Percentiles rank a stretch among this genome's conserved stretches.
Conservation (phyloP, 2,329 filamentous ascomycete genomes). For the Alternaria solani region DNA sequence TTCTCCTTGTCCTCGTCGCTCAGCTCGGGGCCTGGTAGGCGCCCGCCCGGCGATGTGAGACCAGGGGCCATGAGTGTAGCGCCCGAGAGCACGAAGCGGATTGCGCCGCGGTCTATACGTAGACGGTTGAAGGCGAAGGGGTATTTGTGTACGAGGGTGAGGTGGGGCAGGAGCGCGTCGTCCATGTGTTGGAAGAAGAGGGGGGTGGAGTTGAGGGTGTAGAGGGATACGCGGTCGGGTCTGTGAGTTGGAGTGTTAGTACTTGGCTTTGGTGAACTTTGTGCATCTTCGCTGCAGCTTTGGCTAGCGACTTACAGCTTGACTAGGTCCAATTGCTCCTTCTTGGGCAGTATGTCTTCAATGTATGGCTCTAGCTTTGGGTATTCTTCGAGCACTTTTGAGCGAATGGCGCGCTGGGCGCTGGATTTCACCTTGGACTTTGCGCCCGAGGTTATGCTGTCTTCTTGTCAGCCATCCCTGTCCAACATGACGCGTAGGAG, state of each 20-base stretch:
- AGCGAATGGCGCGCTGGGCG: conserved; percentile 84
- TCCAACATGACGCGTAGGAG: background rate
- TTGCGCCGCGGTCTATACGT: conserved; percentile 92
- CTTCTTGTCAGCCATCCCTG: conserved; percentile 2
- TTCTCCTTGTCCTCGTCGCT: conserved; percentile 50
- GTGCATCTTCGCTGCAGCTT: too few species aligned
- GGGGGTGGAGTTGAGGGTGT: conserved; percentile 78
- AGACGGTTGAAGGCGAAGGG: conserved; percentile 83
- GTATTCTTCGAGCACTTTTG: conserved; percentile 83
- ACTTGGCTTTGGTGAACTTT: background rate
- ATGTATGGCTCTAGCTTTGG: conserved; percentile 86
- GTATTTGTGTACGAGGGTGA: conserved; percentile 88
- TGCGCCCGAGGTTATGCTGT: conserved; percentile 75
- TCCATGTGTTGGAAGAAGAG: conserved; percentile 91
- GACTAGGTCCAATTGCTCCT: conserved; percentile 85
- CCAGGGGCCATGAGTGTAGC: conserved; percentile 97
- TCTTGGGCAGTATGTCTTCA: conserved; percentile 95
- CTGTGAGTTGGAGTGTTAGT: conserved; percentile 46
- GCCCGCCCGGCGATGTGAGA: conserved; percentile 81
- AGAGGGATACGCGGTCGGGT: conserved; percentile 88
- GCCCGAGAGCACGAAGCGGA: conserved; percentile 92
- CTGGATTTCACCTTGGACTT: conserved; percentile 99
- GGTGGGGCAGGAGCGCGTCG: conserved; percentile 82
- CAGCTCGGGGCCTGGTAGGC: conserved; percentile 68
- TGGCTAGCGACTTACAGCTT: conserved; percentile 69